Percentiles rank a stretch among this genome's conserved stretches.
These are phyloP conservation scores for Talaromyces amestolkiae DNA, from an alignment of 2,329 filamentous ascomycete species.

Conservation along the genomic window DNA sequence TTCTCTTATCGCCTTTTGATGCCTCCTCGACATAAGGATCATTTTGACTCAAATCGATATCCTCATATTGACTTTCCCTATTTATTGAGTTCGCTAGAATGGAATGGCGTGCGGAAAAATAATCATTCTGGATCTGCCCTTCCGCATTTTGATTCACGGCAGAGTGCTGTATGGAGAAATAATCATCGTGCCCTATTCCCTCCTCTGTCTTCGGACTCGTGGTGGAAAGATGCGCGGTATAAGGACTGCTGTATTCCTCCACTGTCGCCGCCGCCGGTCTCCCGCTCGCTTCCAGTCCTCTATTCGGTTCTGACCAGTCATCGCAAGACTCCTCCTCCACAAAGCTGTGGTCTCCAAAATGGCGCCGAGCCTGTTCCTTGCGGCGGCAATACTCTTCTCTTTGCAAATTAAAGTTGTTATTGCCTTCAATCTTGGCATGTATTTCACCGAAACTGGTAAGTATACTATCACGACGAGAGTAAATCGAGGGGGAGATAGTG, in stretches of 20 bases:
- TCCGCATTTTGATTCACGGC: too few relatives aligned
- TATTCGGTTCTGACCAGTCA: not conserved
- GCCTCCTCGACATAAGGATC: not conserved
- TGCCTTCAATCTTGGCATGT: not conserved
- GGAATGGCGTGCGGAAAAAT: not conserved
- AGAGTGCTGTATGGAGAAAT: not conserved
- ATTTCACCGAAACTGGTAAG: not conserved
- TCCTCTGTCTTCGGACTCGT: not conserved
- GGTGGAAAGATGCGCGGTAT: not conserved
- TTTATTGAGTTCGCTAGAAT: too few relatives aligned
- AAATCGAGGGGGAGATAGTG: not conserved
- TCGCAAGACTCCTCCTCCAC: not conserved
- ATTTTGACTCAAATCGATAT: not conserved
- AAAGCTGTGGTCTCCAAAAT: not conserved
- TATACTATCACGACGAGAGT: not conserved
- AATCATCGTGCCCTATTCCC: not conserved
- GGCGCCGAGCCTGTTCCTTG: not conserved
- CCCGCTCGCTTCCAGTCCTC: too few relatives aligned
- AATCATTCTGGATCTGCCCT: not conserved
- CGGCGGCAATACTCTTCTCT: not conserved
- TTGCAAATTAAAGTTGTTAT: not conserved
- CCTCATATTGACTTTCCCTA: not conserved
- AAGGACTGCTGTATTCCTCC: not conserved
- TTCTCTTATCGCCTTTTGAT: not conserved
- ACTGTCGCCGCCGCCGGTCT: not conserved